Evolutionary conservation across 108 stramenopile genomes (phyloP).

Genomic region (Skeletonema costatum): DNA sequence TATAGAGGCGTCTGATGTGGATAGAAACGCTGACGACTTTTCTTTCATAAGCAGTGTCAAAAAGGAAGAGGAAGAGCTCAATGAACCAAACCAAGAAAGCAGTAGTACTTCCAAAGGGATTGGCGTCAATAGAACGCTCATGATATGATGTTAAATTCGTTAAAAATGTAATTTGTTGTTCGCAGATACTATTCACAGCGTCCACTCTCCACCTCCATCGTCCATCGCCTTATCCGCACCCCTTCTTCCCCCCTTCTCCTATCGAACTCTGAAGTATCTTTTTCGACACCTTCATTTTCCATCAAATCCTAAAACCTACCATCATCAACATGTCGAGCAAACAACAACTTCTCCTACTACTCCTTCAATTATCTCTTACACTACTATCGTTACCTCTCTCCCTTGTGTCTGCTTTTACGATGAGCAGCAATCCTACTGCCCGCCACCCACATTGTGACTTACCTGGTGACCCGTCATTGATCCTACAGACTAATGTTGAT

Average conservation of each 20-base stretch:
- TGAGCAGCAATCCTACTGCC: background rate
- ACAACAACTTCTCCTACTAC: background rate
- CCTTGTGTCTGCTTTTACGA: background rate
- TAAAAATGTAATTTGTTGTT: too few species aligned
- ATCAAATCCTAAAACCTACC: too few species aligned
- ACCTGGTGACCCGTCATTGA: constrained; percentile 80
- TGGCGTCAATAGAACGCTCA: background rate
- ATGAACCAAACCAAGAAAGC: background rate
- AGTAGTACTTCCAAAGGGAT: background rate
- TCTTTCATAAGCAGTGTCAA: background rate
- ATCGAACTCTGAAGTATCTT: too few species aligned
- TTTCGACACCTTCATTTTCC: too few species aligned
- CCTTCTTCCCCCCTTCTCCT: too few species aligned
- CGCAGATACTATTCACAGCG: too few species aligned
- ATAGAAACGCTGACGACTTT: constrained; percentile 4
- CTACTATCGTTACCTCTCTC: background rate
- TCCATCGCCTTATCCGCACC: too few species aligned
- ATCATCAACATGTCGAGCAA: background rate
- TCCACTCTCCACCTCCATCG: too few species aligned
- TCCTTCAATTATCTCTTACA: background rate
- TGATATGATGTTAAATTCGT: background rate
- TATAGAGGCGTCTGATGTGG: constrained; percentile 15
- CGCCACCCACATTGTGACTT: constrained; percentile 50
- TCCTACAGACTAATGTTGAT: constrained; percentile 79
- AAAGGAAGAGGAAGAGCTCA: background rate